These are phyloP conservation scores for Bacterosira constricta DNA, from an alignment of 108 stramenopile genomes.

Conservation along the genomic window DNA sequence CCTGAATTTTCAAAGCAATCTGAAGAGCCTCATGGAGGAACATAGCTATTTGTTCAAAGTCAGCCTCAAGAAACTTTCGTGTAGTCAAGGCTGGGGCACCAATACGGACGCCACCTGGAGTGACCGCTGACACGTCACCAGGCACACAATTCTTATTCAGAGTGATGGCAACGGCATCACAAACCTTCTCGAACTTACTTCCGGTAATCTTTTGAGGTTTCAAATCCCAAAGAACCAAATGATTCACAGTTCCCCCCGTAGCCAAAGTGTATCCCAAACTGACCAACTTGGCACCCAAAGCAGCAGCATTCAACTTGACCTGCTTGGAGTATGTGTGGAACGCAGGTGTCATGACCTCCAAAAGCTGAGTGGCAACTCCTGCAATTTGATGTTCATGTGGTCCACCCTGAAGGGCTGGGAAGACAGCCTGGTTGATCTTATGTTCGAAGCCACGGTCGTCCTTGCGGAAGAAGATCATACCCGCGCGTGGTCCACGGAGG, in stretches of 20 bases:
- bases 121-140: slow-evolving; percentile 97
- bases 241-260: slow-evolving; percentile 99
- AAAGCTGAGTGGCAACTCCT: slow-evolving; percentile 97
- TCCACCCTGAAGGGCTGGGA: slow-evolving; percentile 99
- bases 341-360: slow-evolving; percentile 95
- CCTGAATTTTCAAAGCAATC: slow-evolving; percentile 90
- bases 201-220: slow-evolving; percentile 96
- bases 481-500: slow-evolving; percentile 98
- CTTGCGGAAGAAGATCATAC: slow-evolving; percentile 99
- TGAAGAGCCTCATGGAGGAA: slow-evolving; percentile 92
- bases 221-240: slow-evolving; percentile 98
- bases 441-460: slow-evolving; percentile 96
- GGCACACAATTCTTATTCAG: slow-evolving; percentile 99
- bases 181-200: slow-evolving; percentile 98
- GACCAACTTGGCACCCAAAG: slow-evolving; percentile 85
- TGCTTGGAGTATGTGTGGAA: slow-evolving; percentile 96
- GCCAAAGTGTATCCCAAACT: slow-evolving; percentile 93
- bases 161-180: slow-evolving; percentile 97
- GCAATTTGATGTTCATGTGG: slow-evolving; percentile 99
- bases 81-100: slow-evolving; percentile 95
- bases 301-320: slow-evolving; percentile 94
- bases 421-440: slow-evolving; percentile 98
- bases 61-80: slow-evolving; percentile 88
- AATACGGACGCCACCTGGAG: slow-evolving; percentile 98
- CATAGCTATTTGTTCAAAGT: slow-evolving; percentile 95